These are phyloP conservation scores for Trametes punicea DNA, from an alignment of 768 basidiomycete genomes.

Conservation along the genomic window DNA sequence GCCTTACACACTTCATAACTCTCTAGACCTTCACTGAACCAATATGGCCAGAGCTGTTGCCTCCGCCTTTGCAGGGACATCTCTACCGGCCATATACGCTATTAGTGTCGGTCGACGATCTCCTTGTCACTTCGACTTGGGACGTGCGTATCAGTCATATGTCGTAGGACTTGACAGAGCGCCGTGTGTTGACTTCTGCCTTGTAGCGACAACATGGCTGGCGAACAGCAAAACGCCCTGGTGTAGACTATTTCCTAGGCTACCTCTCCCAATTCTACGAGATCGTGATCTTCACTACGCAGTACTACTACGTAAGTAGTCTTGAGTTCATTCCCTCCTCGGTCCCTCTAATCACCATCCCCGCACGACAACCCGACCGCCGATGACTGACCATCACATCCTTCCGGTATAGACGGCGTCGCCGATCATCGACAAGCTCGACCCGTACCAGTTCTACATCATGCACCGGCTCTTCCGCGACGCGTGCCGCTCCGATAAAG, in stretches of 20 bases:
- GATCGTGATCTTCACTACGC: constrained; percentile 92
- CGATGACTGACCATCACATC: not conserved
- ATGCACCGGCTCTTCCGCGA: constrained; percentile 92
- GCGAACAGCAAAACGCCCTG: constrained; percentile 96
- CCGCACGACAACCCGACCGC: too few species aligned
- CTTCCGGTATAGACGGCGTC: constrained; percentile 69
- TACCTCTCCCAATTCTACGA: constrained; percentile 99
- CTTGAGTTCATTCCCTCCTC: not conserved
- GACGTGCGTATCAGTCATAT: constrained; percentile 63
- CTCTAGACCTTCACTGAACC: constrained; percentile 89
- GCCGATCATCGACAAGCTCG: constrained; percentile 89
- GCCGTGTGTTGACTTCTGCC: not conserved
- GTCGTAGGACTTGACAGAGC: not conserved
- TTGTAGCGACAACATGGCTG: constrained; percentile 86
- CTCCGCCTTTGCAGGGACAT: constrained; percentile 76
- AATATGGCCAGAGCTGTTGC: constrained; percentile 87
- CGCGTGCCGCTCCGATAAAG: constrained; percentile 78
- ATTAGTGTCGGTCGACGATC: constrained; percentile 86
- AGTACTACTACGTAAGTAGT: constrained; percentile 79
- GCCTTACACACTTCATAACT: not conserved
- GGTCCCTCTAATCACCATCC: not conserved
- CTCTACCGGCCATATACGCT: constrained; percentile 92
- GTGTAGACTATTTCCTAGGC: constrained; percentile 96
- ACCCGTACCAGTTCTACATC: constrained; percentile 88
- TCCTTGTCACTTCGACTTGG: constrained; percentile 91